Base-by-base conservation (phyloP, 2,329 filamentous ascomycete species). In the Raffaelea deltoideospora region DNA sequence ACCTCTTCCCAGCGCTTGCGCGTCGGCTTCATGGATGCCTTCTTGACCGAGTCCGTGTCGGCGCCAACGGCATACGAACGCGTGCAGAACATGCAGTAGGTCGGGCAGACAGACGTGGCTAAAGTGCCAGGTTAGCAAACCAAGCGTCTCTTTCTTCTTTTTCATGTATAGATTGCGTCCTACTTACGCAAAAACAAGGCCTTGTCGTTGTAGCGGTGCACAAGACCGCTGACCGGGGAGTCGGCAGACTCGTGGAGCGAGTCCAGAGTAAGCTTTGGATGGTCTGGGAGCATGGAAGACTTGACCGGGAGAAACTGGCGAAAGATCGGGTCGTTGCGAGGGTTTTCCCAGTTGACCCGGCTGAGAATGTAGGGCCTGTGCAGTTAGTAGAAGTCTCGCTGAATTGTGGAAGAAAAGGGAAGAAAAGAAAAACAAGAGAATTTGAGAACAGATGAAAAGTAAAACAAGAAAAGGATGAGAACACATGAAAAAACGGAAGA, bases 171-270 rank as follows among this genome's bases (percentile, higher is more conserved):
- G n/a, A n/a, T n/a, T n/a, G n/a, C n/a, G n/a, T n/a, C n/a, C n/a
- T 8, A 45, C 61, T 50, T 53, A 75, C 72, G 64, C 22, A 78
- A 54, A 37, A 79, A 75, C 6, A 79, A 51, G 3, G 67, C 72
- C 50, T 73, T 76, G 41, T 76, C 71, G 0, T 65, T 65, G 48
- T 79, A 79, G n/a, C 73, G 61, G 49, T 77, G 72, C 3, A 78
- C 69, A 3, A 78, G 51, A 0, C 69, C 71, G 14, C 60, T 55
- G 3, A 75, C 68, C 0, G 69, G 67, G 7, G 63, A 68, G 44
- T 77, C 70, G 4, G 55, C 53, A 21, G 57, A 55, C 54, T 79
- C 73, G 31, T 69, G 57, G n/a, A 78, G 53, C 1, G 72, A 73
- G 48, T 78, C 74, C 4, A 75, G 48, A 0, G 54, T 55, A n/a